Evolutionary conservation across 352 stramenopile species (phyloP).

Genomic region (Pythium rishiriense): DNA sequence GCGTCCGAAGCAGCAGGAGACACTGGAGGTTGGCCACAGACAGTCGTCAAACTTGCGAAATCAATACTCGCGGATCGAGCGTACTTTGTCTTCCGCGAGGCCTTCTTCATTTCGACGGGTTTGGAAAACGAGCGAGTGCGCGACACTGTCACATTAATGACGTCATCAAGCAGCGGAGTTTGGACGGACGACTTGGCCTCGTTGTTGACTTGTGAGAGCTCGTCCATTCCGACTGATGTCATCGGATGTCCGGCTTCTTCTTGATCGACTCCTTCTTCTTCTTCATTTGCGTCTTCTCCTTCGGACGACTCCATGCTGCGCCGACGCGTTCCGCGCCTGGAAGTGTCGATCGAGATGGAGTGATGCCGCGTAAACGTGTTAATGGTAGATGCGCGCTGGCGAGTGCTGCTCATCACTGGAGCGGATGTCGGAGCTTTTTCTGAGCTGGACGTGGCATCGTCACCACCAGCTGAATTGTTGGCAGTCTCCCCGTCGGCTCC

Average conservation of each 20-base stretch:
- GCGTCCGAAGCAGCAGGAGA: slow-evolving; percentile 19
- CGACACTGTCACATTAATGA: background rate
- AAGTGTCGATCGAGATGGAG: slow-evolving; percentile 15
- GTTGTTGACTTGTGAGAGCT: background rate
- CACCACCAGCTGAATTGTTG: background rate
- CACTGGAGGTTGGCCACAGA: slow-evolving; percentile 14
- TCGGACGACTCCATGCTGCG: slow-evolving; percentile 21
- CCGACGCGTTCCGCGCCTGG: background rate
- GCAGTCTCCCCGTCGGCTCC: background rate
- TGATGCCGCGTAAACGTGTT: background rate
- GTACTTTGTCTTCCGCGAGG: slow-evolving; percentile 53
- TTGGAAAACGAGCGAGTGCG: slow-evolving; percentile 13
- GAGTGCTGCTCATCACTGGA: background rate
- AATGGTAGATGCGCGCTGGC: background rate
- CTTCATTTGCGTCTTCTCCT: slow-evolving; percentile 31
- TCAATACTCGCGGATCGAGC: slow-evolving; percentile 75
- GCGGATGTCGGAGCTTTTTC: background rate
- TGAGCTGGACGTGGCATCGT: background rate
- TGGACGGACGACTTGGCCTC: slow-evolving; percentile 6
- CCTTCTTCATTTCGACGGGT: slow-evolving; percentile 11
- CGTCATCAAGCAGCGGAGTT: slow-evolving; percentile 18
- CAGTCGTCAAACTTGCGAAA: slow-evolving; percentile 51
- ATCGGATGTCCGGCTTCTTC: slow-evolving; percentile 15
- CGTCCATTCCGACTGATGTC: background rate
- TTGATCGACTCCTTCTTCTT: slow-evolving; percentile 30